phyloP scores from a whole-genome alignment of 768 basidiomycete species.

The Leccinum imitatum region DNA sequence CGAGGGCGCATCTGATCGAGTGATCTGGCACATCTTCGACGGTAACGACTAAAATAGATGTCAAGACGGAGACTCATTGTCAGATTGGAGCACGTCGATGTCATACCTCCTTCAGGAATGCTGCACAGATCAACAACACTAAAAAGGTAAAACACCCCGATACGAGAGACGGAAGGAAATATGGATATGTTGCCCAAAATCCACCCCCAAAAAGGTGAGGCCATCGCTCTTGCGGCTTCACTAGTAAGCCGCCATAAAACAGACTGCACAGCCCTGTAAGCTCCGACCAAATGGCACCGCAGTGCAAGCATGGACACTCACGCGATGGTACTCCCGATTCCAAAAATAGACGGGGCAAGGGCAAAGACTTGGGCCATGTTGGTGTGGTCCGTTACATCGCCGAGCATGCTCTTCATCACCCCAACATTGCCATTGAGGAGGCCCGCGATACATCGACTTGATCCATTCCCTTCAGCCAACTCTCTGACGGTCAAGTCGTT shows the following conservation, averaged over 20 bases:
- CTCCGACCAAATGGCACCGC: neutral
- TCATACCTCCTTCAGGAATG: slow-evolving; percentile 35
- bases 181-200: slow-evolving; percentile 38
- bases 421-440: slow-evolving; percentile 41
- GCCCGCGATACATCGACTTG: slow-evolving; percentile 37
- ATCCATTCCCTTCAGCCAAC: slow-evolving; percentile 5
- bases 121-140: slow-evolving; percentile 16
- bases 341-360: slow-evolving; percentile 29
- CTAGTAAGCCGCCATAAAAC: slow-evolving; percentile 56
- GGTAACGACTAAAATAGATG: slow-evolving; percentile 24
- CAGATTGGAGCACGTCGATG: neutral
- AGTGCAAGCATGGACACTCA: slow-evolving; percentile 7
- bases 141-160: slow-evolving; percentile 17
- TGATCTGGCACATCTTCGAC: slow-evolving; percentile 9
- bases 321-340: slow-evolving; percentile 33
- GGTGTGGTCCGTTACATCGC: slow-evolving; percentile 50
- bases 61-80: neutral
- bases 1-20: neutral
- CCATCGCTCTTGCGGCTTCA: slow-evolving; percentile 54
- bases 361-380: slow-evolving; percentile 38
- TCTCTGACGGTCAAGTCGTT: neutral
- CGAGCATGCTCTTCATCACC: slow-evolving; percentile 72
- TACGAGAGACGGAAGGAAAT: slow-evolving; percentile 36
- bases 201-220: slow-evolving; percentile 44
- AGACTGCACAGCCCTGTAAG: slow-evolving; percentile 38